phyloP scores from a whole-genome alignment of 129 eudicot species.

The Smallanthus sonchifolius region DNA sequence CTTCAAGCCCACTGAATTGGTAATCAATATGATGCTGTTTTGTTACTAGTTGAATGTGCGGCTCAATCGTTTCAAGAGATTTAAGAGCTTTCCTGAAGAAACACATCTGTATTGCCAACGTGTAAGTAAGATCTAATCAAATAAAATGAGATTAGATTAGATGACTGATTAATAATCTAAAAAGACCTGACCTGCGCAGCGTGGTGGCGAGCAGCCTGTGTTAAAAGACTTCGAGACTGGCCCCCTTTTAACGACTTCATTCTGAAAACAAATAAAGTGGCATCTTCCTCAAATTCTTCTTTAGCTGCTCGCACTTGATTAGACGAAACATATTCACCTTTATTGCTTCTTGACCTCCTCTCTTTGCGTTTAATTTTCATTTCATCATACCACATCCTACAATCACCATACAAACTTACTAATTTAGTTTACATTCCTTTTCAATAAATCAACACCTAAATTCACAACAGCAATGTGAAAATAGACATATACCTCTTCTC shows the following conservation, averaged over 20 bases:
- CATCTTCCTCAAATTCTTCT: slow-evolving; percentile 76
- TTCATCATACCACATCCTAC: slow-evolving; percentile 54
- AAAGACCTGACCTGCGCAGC: slow-evolving; percentile 67
- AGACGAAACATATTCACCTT: slow-evolving; percentile 45
- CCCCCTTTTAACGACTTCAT: slow-evolving; percentile 79
- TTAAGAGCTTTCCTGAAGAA: slow-evolving; percentile 66
- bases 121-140: not conserved
- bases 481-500: slow-evolving; percentile 56
- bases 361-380: slow-evolving; percentile 47
- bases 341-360: slow-evolving; percentile 47
- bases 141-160: not conserved
- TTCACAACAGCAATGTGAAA: not conserved
- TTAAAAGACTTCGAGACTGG: slow-evolving; percentile 78
- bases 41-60: slow-evolving; percentile 57
- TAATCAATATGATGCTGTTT: slow-evolving; percentile 69
- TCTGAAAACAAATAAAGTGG: slow-evolving; percentile 65
- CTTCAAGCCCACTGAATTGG: slow-evolving; percentile 69
- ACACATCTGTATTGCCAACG: slow-evolving; percentile 39
- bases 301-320: slow-evolving; percentile 52
- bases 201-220: slow-evolving; percentile 92
- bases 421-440: not conserved
- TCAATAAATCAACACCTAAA: not conserved
- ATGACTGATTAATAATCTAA: not conserved
- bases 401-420: not conserved
- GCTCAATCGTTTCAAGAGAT: slow-evolving; percentile 74